Evolutionary conservation across 1,139 yeast species (phyloP), one percentile per base, ranked within the genome.

Genomic region (Scheffersomyces stambukii): DNA sequence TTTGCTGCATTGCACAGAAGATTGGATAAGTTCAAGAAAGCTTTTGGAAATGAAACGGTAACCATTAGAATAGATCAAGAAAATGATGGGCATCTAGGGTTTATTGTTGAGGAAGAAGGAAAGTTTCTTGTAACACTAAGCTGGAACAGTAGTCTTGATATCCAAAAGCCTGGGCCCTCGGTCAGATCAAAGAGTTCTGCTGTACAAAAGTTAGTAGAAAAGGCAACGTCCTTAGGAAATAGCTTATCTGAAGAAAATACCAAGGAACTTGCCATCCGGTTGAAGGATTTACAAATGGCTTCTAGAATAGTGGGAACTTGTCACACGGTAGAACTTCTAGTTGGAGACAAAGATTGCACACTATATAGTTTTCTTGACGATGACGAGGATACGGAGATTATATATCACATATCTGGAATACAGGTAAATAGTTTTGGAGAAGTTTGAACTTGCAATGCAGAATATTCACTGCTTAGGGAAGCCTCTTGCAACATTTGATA

Each of bases 281-380:
- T 76, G 15, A 60, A 57, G 37, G 80, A 77, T 45, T 77, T 83
- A 83, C 71, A 62, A 34, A 49, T 69, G 49, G 80, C 80, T 0
- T 61, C 76, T 3, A 65, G 55, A 41, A 60, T 78, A 12, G 70
- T 76, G 21, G 75, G 75, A 12, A 52, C 67, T 7, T 73, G 82
- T 42, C 66, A 68, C 28, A 67, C 70, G 2, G 70, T 76, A 26
- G 65, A 75, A 10, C 46, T 78, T 24, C 57, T 75, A 23, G 53
- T 78, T 24, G 63, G 76, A 13, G 52, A 57, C n/a, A 57, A 60
- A 8, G 71, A 71, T 29, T 63, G 77, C 36, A 74, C 75, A 1
- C 50, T 78, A 27, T 79, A 75, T 45, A 75, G 82, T 40, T 57
- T 66, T 36, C 51, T 77, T 22, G 81, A 76, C 33, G 78, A 72